These are phyloP conservation scores for Caulochytrium protostelioides DNA, from an alignment of 371 early-diverging fungal genomes.

Conservation along the genomic window DNA sequence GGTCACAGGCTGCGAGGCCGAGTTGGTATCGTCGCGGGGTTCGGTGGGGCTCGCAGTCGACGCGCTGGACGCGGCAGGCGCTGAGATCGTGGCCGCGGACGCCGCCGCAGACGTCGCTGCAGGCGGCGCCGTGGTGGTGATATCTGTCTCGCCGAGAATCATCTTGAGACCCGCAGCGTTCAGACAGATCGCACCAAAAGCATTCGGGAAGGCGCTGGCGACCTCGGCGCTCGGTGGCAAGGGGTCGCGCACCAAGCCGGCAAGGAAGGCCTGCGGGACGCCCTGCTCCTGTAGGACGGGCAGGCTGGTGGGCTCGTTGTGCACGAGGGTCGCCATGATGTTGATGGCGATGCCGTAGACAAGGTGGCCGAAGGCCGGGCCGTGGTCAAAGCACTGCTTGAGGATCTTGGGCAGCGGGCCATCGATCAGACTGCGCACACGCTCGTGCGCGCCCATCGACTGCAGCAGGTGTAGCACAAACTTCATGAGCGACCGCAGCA, in stretches of 20 bases:
- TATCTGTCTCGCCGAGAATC: no score
- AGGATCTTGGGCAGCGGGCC: constrained; percentile 59
- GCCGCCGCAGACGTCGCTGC: no score
- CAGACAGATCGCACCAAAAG: constrained; percentile 86
- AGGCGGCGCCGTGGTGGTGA: no score
- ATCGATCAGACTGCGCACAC: constrained; percentile 81
- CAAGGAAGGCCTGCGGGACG: constrained; percentile 62
- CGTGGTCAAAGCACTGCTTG: constrained; percentile 41
- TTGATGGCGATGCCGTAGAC: constrained; percentile 58
- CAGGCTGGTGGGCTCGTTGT: constrained; percentile 86
- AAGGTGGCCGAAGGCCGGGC: constrained; percentile 47
- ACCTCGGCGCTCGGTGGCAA: constrained; percentile 13
- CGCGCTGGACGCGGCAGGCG: no score
- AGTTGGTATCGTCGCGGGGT: constrained; percentile 58
- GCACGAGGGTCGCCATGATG: constrained; percentile 81
- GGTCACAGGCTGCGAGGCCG: no score
- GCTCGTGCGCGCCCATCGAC: constrained; percentile 62
- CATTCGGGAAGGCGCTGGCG: constrained; percentile 62
- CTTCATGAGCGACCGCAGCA: constrained; percentile 72
- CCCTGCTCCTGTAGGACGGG: constrained; percentile 72
- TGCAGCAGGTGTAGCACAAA: constrained; percentile 82
- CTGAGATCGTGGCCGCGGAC: no score
- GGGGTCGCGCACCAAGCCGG: background rate
- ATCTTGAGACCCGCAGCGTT: constrained; percentile 62
- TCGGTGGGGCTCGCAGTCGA: no score